These are phyloP conservation scores for Monascus ruber DNA, from an alignment of 2,329 filamentous ascomycete species.

Conservation along the genomic window DNA sequence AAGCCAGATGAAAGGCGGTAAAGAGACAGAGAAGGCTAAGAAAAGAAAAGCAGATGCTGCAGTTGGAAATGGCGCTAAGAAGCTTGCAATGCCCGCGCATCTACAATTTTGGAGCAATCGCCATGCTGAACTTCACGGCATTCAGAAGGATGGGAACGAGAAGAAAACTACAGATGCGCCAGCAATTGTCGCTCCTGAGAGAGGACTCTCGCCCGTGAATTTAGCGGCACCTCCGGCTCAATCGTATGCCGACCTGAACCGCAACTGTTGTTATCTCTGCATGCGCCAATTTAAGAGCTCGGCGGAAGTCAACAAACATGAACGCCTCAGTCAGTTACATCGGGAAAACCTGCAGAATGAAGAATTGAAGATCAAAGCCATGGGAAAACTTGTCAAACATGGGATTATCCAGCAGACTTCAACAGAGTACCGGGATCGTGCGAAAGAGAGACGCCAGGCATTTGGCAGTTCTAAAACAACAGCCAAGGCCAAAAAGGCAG, in stretches of 20 bases:
- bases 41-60: constrained; percentile 36
- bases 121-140: constrained; percentile 55
- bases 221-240: constrained; percentile 32
- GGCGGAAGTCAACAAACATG: constrained; percentile 48
- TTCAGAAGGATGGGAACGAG: constrained; percentile 21
- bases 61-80: constrained; percentile 25
- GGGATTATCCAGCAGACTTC: constrained; percentile 21
- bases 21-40: constrained; percentile 35
- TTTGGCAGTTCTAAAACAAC: constrained; percentile 24
- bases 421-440: constrained; percentile 37
- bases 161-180: constrained; percentile 7
- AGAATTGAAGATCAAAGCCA: constrained; percentile 30
- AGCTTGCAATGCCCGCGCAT: constrained; percentile 49
- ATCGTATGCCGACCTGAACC: constrained; percentile 50
- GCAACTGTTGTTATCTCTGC: constrained; percentile 52
- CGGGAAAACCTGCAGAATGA: constrained; percentile 44
- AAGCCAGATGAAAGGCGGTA: constrained; percentile 19
- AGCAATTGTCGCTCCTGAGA: constrained; percentile 5
- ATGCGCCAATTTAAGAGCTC: constrained; percentile 46
- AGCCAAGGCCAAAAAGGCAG: constrained; percentile 8
- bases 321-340: constrained; percentile 48
- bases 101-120: constrained; percentile 62
- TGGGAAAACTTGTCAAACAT: constrained; percentile 33
- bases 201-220: constrained; percentile 16
- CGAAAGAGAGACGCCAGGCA: constrained; percentile 33